Conservation (phyloP, 2,329 filamentous ascomycete species). For the Colletotrichum musae region DNA sequence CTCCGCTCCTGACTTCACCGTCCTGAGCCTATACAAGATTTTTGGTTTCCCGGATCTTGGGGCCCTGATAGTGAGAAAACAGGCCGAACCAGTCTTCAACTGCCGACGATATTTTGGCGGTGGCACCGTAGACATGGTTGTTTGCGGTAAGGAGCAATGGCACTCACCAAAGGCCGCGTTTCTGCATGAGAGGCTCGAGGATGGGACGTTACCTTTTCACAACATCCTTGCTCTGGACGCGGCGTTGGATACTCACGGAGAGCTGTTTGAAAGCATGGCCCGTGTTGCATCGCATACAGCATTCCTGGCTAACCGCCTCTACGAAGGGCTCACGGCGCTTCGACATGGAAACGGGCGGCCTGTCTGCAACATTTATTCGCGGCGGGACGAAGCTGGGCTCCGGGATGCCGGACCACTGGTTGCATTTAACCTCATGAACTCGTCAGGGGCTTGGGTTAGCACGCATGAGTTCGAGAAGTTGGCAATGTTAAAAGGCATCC, state of each 20-base stretch:
- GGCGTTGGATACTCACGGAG: conserved; percentile 78
- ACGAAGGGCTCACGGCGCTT: conserved; percentile 70
- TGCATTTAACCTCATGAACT: conserved; percentile 85
- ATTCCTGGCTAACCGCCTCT: conserved; percentile 73
- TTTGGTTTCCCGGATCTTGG: conserved; percentile 96
- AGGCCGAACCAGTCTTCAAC: conserved; percentile 74
- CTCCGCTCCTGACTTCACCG: conserved; percentile 84
- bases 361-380: conserved; percentile 78
- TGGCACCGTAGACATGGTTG: conserved; percentile 92
- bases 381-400: conserved; percentile 28
- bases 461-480: conserved; percentile 91
- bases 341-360: conserved; percentile 77
- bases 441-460: conserved; percentile 80
- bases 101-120: conserved; percentile 89
- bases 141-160: conserved; percentile 84
- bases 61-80: conserved; percentile 84
- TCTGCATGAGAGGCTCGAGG: conserved; percentile 87
- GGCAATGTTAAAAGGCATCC: conserved; percentile 82
- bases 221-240: conserved; percentile 86
- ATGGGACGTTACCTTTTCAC: conserved; percentile 92
- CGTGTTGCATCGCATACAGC: conserved; percentile 79
- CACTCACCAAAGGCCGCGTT: conserved; percentile 81
- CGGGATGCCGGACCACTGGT: conserved; percentile 78
- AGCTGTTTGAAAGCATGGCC: conserved; percentile 80
- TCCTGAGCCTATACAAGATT: conserved; percentile 96